phyloP scores from a whole-genome alignment of 176 grass and related monocot species.

The Bothriochloa decipiens region DNA sequence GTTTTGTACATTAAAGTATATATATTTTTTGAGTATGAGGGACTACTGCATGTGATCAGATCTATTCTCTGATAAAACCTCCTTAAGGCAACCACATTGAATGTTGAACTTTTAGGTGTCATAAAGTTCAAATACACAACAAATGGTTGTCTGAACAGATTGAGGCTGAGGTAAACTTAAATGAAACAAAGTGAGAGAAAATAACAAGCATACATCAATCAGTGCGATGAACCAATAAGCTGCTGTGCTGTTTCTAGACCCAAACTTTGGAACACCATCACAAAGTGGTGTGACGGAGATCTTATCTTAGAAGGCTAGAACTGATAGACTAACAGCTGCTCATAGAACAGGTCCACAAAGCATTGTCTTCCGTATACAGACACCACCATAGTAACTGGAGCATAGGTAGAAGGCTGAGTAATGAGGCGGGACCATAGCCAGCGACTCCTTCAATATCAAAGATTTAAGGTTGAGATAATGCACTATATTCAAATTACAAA shows the following conservation, averaged over 20 bases:
- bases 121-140: not conserved
- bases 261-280: slow-evolving; percentile 60
- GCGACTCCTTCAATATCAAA: slow-evolving; percentile 64
- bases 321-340: slow-evolving; percentile 63
- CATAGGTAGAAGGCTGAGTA: slow-evolving; percentile 56
- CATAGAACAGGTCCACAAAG: slow-evolving; percentile 90
- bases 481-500: slow-evolving; percentile 16
- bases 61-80: not conserved
- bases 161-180: not conserved
- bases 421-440: slow-evolving; percentile 87
- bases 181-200: slow-evolving; percentile 5
- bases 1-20: not conserved
- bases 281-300: not conserved
- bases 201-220: slow-evolving; percentile 68
- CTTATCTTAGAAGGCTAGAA: not conserved
- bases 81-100: not conserved
- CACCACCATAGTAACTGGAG: slow-evolving; percentile 77
- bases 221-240: slow-evolving; percentile 85
- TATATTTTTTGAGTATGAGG: not conserved
- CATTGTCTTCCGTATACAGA: slow-evolving; percentile 84
- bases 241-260: slow-evolving; percentile 68
- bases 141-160: slow-evolving; percentile 27
- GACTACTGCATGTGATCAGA: not conserved
- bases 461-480: slow-evolving; percentile 30
- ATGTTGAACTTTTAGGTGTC: not conserved